phyloP scores from a whole-genome alignment of 768 basidiomycete species.

The Inosperma sp. region DNA sequence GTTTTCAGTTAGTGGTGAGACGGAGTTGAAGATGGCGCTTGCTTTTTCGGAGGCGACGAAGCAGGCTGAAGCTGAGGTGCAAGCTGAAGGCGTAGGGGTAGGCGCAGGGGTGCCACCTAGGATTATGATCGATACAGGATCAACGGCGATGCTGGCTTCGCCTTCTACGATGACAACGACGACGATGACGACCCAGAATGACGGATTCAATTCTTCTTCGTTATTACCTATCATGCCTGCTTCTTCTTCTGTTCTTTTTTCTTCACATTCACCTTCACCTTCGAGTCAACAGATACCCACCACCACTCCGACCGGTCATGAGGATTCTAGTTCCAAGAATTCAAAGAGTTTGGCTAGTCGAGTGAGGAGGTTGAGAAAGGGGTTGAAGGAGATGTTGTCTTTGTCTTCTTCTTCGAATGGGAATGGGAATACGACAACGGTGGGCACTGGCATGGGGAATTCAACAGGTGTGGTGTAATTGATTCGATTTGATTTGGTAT shows the following conservation, averaged over 20 bases:
- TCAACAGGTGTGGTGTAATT: background rate
- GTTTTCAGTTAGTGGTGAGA: slow-evolving; percentile 57
- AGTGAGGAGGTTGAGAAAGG: slow-evolving; percentile 29
- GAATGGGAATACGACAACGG: background rate
- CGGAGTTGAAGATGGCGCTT: slow-evolving; percentile 53
- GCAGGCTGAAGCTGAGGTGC: no score
- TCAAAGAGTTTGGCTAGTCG: slow-evolving; percentile 23
- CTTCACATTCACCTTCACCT: background rate
- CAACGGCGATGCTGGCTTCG: no score
- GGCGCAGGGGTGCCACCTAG: no score
- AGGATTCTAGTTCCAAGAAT: slow-evolving; percentile 1
- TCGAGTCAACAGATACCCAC: background rate
- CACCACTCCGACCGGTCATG: background rate
- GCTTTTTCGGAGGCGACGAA: slow-evolving; percentile 23
- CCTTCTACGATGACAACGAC: no score
- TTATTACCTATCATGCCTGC: no score
- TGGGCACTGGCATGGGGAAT: background rate
- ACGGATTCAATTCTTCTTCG: no score
- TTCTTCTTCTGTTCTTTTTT: background rate
- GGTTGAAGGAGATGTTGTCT: slow-evolving; percentile 31
- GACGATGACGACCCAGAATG: no score
- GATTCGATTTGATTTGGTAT: no score
- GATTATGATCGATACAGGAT: no score
- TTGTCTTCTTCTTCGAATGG: slow-evolving; percentile 4
- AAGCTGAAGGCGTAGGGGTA: no score